These are phyloP conservation scores for Suhomyces sp. DNA, from an alignment of 805 yeast species.

Conservation along the genomic window DNA sequence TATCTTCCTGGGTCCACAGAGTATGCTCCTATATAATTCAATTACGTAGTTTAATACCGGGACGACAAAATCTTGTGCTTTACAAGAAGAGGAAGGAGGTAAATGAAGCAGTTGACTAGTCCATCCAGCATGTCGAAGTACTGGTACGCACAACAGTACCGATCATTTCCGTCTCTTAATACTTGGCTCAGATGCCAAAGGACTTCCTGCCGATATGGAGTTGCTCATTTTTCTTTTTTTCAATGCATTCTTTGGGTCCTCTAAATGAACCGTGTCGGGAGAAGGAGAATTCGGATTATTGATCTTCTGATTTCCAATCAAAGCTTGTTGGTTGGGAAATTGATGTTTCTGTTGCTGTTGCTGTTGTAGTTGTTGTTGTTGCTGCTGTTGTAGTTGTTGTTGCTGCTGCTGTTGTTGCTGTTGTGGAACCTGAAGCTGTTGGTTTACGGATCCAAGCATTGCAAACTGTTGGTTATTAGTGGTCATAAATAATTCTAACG, in stretches of 20 bases:
- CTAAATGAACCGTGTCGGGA: constrained; percentile 5
- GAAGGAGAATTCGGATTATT: constrained; percentile 5
- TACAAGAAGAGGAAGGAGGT: too few species aligned
- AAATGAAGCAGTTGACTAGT: too few species aligned
- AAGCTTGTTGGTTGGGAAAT: constrained; percentile 1
- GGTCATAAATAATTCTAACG: constrained; percentile 45
- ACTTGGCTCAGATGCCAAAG: constrained; percentile 10
- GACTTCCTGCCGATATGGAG: constrained; percentile 10
- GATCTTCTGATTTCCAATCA: constrained; percentile 3
- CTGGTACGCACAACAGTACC: too few species aligned
- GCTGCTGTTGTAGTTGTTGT: constrained; percentile 1
- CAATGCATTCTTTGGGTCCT: constrained; percentile 10
- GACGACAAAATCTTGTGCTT: too few species aligned
- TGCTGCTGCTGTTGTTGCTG: constrained; percentile 3
- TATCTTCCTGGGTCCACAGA: too few species aligned
- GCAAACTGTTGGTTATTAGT: constrained; percentile 23
- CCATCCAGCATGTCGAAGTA: too few species aligned
- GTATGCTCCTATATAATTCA: too few species aligned
- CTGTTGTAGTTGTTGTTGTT: not conserved
- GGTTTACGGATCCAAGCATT: constrained; percentile 8
- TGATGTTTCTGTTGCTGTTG: constrained; percentile 4
- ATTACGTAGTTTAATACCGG: too few species aligned
- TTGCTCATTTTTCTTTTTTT: constrained; percentile 14
- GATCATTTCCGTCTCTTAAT: constrained; percentile 12
- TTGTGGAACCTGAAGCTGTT: constrained; percentile 1